Base-by-base conservation (phyloP, 768 basidiomycete genomes). In the Lactifluus pinguis region DNA sequence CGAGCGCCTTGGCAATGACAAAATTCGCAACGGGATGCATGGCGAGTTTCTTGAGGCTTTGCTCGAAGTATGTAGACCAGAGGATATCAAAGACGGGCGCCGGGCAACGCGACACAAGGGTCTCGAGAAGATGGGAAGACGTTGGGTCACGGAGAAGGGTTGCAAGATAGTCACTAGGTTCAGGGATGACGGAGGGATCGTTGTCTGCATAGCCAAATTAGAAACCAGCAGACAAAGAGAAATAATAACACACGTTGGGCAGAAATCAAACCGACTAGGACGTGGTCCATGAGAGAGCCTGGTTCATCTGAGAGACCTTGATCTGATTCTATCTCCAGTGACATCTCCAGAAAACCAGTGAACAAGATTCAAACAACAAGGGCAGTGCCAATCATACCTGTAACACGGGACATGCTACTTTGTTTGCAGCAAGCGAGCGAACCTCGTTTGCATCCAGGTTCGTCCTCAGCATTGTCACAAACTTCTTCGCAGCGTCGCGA, bases 11-110 rank as follows among this genome's bases (percentile, higher is more conserved):
- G 0, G 94, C 87, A 5, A 94, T 77, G 21, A 98, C 94, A 67
- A 93, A 99, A 69, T 98, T 99, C 13, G 91, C 93, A 2, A 95
- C 89, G 3, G 95, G 92, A 72, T 99, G 95, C 19, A 80, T 76
- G 17, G 88, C 85, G 32, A 97, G 76, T 59, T 86, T 81, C 3
- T 79, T 72, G 41, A 97, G 75, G 63, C 85, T 84, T n/a, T 83
- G 84, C 48, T 74, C 71, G 69, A 98, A 87, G 73, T 97, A 95
- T 0, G 80, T 79, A 3, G 73, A 68, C 95, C 95, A 98, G 6
- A 97, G 68, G 0, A 77, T 67, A 36, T 73, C 69, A 68, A 95
- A 94, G 2, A 85, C 79, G 17, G 73, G 67, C 6, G 76, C 72
- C 0, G 92, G 85, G 17, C 84, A 81, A 53, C 80, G 79, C 6